Evolutionary conservation across 495 filamentous ascomycete genomes (phyloP).

Genomic region (Pyrenula aspistea): DNA sequence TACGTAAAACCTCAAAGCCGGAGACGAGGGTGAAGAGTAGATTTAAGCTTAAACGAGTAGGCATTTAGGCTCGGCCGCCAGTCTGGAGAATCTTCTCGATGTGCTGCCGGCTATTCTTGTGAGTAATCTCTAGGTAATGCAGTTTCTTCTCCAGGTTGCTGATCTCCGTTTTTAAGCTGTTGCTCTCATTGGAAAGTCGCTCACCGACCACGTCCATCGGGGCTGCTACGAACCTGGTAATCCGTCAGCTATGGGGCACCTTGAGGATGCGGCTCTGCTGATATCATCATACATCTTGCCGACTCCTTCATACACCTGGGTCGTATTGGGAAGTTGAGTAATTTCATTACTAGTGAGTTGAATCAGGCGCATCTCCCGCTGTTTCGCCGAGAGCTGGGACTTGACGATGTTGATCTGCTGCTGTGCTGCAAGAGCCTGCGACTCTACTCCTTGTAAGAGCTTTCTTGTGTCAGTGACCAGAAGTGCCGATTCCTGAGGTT

Average conservation of each 20-base stretch:
- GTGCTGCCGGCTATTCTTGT: constrained; percentile 82
- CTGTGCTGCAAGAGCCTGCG: constrained; percentile 73
- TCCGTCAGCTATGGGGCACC: background rate
- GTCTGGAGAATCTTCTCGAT: constrained; percentile 73
- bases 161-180: constrained; percentile 65
- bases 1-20: too few relatives aligned
- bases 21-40: background rate
- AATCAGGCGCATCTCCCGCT: constrained; percentile 77
- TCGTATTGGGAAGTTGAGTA: constrained; percentile 60
- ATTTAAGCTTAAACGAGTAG: background rate
- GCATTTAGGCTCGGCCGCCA: constrained; percentile 24
- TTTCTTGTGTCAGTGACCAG: constrained; percentile 21
- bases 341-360: constrained; percentile 82
- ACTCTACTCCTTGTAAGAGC: constrained; percentile 90
- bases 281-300: constrained; percentile 68
- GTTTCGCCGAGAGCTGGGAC: constrained; percentile 73
- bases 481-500: background rate
- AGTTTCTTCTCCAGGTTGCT: constrained; percentile 76
- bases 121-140: constrained; percentile 86
- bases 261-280: background rate
- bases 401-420: constrained; percentile 85
- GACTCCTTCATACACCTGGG: constrained; percentile 84
- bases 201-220: constrained; percentile 62
- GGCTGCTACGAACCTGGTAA: constrained; percentile 69
- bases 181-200: constrained; percentile 61